Conservation (phyloP, 768 basidiomycete species). For the Russula ochroleuca region DNA sequence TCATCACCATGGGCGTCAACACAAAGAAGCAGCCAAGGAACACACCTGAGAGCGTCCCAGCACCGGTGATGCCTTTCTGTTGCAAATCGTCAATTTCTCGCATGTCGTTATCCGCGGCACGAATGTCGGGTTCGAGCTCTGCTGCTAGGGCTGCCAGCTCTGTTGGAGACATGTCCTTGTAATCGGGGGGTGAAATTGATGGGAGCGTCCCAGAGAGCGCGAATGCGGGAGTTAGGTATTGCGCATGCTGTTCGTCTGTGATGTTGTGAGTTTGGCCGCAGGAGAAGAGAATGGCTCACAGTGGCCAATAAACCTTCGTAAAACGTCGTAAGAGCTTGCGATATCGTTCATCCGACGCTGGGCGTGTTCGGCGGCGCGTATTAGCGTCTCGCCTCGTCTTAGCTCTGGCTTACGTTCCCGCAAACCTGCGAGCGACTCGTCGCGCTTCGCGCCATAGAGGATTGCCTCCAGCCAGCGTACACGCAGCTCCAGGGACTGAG, state of each 20-base stretch:
- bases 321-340: slow-evolving; percentile 64
- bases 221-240: slow-evolving; percentile 69
- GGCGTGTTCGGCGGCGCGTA: slow-evolving; percentile 55
- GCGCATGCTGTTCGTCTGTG: slow-evolving; percentile 72
- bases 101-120: slow-evolving; percentile 77
- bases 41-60: slow-evolving; percentile 64
- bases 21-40: not conserved
- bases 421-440: slow-evolving; percentile 35
- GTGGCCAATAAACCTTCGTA: slow-evolving; percentile 68
- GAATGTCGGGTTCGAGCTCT: slow-evolving; percentile 83
- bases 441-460: slow-evolving; percentile 57
- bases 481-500: slow-evolving; percentile 67
- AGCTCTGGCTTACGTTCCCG: slow-evolving; percentile 41
- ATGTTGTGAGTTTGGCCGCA: not conserved
- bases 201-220: slow-evolving; percentile 61
- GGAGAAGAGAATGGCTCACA: slow-evolving; percentile 40
- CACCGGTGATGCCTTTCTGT: slow-evolving; percentile 63
- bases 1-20: not conserved
- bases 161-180: slow-evolving; percentile 59
- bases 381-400: slow-evolving; percentile 52
- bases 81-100: slow-evolving; percentile 69
- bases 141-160: slow-evolving; percentile 66
- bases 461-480: slow-evolving; percentile 79
- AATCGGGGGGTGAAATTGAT: slow-evolving; percentile 45
- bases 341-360: slow-evolving; percentile 53